phyloP scores from a whole-genome alignment of 1,284 basidiomycete species.

The Ustilago crameri region DNA sequence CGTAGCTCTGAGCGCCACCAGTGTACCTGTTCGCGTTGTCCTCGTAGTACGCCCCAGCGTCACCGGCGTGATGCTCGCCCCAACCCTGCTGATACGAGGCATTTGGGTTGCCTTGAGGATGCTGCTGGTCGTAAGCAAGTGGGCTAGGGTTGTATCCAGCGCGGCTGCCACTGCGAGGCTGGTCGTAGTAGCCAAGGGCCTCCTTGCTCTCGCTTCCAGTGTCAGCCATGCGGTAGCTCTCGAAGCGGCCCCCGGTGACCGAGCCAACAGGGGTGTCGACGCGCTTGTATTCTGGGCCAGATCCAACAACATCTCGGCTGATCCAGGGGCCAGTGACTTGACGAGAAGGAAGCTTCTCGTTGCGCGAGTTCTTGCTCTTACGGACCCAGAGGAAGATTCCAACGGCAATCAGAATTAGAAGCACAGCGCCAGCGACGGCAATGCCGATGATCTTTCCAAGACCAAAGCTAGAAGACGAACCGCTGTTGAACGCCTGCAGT shows the following conservation, averaged over 20 bases:
- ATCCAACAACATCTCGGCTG: conserved; percentile 41
- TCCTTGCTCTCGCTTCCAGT: conserved; percentile 50
- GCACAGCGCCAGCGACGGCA: conserved; percentile 55
- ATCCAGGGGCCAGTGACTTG: conserved; percentile 42
- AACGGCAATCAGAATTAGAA: conserved; percentile 46
- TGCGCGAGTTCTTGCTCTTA: conserved; percentile 28
- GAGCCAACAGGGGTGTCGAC: conserved; percentile 59
- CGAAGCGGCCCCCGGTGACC: conserved; percentile 49
- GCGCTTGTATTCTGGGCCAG: conserved; percentile 59
- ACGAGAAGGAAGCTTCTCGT: conserved; percentile 30
- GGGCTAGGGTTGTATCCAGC: conserved; percentile 35
- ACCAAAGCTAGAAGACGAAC: conserved; percentile 40
- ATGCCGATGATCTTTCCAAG: conserved; percentile 61
- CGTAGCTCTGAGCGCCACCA: conserved; percentile 29
- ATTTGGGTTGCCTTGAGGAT: conserved; percentile 14
- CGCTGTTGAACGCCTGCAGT: conserved; percentile 16
- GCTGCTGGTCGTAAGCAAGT: conserved; percentile 43
- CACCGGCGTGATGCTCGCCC: conserved; percentile 61
- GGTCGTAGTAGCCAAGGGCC: conserved; percentile 56
- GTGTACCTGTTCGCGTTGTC: conserved; percentile 50
- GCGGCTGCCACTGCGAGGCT: conserved; percentile 40
- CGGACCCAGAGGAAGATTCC: conserved; percentile 58
- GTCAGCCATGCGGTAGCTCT: conserved; percentile 62
- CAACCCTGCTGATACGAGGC: conserved; percentile 53
- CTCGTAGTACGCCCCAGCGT: conserved; percentile 60